Conservation (phyloP, 768 basidiomycete species). For the Kwoniella dejecticola region DNA sequence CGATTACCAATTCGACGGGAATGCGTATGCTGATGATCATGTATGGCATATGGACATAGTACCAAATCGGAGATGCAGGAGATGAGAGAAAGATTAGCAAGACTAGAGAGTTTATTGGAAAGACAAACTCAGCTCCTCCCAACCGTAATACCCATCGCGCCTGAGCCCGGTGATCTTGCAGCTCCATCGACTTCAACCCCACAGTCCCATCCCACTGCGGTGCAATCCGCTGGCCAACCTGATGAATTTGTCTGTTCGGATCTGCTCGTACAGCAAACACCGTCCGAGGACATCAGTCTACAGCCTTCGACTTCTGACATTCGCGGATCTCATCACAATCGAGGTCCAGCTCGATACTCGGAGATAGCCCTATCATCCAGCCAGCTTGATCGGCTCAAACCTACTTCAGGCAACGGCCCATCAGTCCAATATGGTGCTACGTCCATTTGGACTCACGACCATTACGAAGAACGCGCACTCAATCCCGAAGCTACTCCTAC, state of each 20-base stretch:
- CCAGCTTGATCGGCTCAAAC: not conserved
- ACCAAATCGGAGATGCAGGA: conserved; percentile 3
- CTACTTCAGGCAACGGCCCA: not conserved
- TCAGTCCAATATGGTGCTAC: conserved; percentile 3
- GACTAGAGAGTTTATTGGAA: not conserved
- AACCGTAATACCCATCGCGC: not conserved
- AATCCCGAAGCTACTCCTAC: not conserved
- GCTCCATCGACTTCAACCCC: no score
- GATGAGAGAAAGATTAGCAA: not conserved
- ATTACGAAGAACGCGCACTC: not conserved
- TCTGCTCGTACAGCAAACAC: no score
- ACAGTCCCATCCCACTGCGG: no score
- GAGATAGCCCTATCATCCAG: not conserved
- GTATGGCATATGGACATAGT: not conserved
- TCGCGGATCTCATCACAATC: not conserved
- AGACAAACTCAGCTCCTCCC: not conserved
- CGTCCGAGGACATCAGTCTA: no score
- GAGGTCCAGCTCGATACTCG: not conserved
- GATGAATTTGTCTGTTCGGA: no score
- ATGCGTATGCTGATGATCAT: not conserved
- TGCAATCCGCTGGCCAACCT: no score
- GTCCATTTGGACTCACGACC: not conserved
- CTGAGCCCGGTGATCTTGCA: no score
- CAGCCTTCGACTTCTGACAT: not conserved
- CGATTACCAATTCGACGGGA: not conserved